phyloP scores from a whole-genome alignment of 2,329 filamentous ascomycete species.

The Claviceps purpurea region DNA sequence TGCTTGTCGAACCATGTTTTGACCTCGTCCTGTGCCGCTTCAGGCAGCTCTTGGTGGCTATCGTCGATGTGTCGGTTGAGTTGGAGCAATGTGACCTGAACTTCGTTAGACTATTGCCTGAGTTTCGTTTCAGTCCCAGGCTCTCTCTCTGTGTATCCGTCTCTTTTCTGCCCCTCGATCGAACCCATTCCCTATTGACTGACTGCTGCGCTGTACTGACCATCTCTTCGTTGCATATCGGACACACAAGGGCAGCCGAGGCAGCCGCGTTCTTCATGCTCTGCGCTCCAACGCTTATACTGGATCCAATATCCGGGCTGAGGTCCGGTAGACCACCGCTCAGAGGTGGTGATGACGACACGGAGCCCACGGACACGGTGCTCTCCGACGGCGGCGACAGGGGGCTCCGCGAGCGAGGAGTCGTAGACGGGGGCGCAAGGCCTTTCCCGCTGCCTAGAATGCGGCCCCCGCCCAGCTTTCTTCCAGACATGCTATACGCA shows the following conservation, averaged over 20 bases:
- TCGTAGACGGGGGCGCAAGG: conserved; percentile 47
- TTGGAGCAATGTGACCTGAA: conserved; percentile 77
- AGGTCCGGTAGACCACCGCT: conserved; percentile 54
- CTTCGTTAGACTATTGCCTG: not conserved
- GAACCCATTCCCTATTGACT: not conserved
- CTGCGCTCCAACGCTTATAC: conserved; percentile 53
- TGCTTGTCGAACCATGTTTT: conserved; percentile 96
- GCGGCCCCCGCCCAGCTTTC: conserved; percentile 84
- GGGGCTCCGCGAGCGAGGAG: conserved; percentile 34
- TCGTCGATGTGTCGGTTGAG: conserved; percentile 81
- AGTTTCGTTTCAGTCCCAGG: too few species aligned
- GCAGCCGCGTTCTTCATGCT: conserved; percentile 35
- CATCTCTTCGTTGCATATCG: conserved; percentile 99
- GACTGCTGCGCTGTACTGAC: conserved; percentile 32
- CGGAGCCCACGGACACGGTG: conserved; percentile 65
- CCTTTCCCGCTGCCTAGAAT: conserved; percentile 78
- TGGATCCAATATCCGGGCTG: conserved; percentile 66
- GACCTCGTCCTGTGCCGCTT: conserved; percentile 81
- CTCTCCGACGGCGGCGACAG: conserved; percentile 49
- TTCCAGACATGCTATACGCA: conserved; percentile 52
- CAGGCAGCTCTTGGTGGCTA: conserved; percentile 76
- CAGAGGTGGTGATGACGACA: conserved; percentile 46
- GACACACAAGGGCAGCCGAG: conserved; percentile 64
- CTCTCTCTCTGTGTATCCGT: not conserved
- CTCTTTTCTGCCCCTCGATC: not conserved